Evolutionary conservation across 2,329 filamentous ascomycete species (phyloP), one percentile per base, ranked within the genome.

Genomic region (Colletotrichum sp.): DNA sequence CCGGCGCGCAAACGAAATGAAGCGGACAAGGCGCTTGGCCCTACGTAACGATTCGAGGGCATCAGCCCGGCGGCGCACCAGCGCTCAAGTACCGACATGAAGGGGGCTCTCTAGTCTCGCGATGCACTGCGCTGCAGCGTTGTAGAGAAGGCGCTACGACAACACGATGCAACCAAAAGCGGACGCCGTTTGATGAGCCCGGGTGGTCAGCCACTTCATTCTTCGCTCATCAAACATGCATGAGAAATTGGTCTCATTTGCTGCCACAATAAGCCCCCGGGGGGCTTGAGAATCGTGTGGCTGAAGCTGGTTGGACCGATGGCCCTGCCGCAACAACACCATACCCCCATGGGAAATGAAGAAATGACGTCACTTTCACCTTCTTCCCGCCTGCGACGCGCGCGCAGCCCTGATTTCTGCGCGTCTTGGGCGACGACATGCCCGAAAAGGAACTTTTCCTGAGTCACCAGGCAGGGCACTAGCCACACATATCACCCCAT

Each of bases 261-360:
- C 26, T 32, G 57, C 16, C n/a, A 21, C 55, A 28, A 28, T 15
- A 66, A 49, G 32, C 21, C 21, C 55, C 26, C 9, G 13, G 18
- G 69, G 57, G 60, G 68, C 30, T 62, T 65, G 55, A 24, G 69
- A 52, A 52, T 49, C 21, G 64, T 76, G 70, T 76, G 70, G 73
- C 73, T 76, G 73, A 64, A 73, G 70, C 70, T 73, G 73, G 70
- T 69, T 69, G 74, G 74, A 15, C 64, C n/a, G n/a, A 52, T 52
- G 44, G 44, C 44, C 44, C 44, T 52, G 44, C n/a, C 44, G 16
- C 10, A 49, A 21, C n/a, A 13, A n/a, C 39, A 34, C 13, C 32
- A 30, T 9, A 62, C 32, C 6, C 55, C 52, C 18, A 49, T 5
- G 44, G 49, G 28, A 69, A n/a, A 55, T 69, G 32, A 21, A 10